These are phyloP conservation scores for Venturiaceae sp. DNA, from an alignment of 2,329 filamentous ascomycete genomes.

Conservation along the genomic window DNA sequence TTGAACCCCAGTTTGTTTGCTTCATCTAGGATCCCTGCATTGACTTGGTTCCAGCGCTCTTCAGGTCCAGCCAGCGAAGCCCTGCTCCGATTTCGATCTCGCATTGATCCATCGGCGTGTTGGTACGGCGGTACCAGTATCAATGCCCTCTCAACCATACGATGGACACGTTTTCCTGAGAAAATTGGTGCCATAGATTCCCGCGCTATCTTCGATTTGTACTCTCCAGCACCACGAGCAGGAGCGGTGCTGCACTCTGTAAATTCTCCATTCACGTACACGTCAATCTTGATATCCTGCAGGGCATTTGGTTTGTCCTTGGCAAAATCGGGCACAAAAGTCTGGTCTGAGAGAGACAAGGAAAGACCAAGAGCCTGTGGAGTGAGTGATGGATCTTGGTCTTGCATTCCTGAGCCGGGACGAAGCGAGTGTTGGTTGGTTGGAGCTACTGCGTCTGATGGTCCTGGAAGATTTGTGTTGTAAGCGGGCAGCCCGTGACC, in stretches of 20 bases:
- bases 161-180: constrained; percentile 27
- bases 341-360: constrained; percentile 16
- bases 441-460: neutral
- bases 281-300: constrained; percentile 34
- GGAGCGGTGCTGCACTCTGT: constrained; percentile 12
- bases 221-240: neutral
- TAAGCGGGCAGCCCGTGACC: neutral
- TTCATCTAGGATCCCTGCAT: constrained; percentile 21
- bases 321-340: constrained; percentile 17
- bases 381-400: neutral
- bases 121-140: constrained; percentile 23
- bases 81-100: constrained; percentile 8
- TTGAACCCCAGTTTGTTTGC: constrained; percentile 24
- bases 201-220: constrained; percentile 5
- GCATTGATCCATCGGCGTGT: constrained; percentile 15
- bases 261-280: constrained; percentile 37
- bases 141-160: constrained; percentile 34
- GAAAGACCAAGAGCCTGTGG: constrained; percentile 13
- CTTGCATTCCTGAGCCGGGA: neutral
- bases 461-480: neutral
- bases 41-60: constrained; percentile 26
- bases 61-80: constrained; percentile 9
- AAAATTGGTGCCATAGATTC: constrained; percentile 18
- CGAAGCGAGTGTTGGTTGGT: neutral
- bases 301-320: neutral